phyloP scores from a whole-genome alignment of 345 rosid genomes.

The Barbarea vulgaris region DNA sequence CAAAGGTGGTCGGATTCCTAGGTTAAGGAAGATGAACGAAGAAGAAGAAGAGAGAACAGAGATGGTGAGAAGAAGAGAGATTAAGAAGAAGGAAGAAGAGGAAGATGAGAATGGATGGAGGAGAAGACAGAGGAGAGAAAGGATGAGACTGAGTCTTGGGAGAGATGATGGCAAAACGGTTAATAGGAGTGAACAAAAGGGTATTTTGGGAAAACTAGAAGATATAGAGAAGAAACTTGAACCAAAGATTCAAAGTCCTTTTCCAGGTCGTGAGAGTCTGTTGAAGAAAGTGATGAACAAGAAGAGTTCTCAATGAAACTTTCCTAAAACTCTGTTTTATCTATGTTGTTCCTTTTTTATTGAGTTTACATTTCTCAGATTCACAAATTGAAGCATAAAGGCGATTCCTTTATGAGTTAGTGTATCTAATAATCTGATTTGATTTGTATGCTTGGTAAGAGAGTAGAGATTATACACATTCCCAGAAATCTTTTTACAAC shows the following conservation, averaged over 20 bases:
- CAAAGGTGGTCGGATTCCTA: constrained; percentile 74
- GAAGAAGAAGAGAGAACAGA: neutral
- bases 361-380: neutral
- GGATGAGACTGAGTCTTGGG: constrained; percentile 38
- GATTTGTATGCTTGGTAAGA: too few relatives aligned
- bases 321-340: neutral
- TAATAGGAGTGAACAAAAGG: constrained; percentile 29
- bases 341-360: neutral
- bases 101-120: constrained; percentile 33
- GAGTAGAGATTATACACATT: too few relatives aligned
- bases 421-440: neutral
- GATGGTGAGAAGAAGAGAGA: constrained; percentile 25
- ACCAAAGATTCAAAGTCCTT: constrained; percentile 48
- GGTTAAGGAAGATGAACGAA: constrained; percentile 31
- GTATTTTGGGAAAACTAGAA: constrained; percentile 37
- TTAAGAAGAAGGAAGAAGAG: constrained; percentile 28
- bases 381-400: neutral
- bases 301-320: constrained; percentile 22
- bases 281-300: constrained; percentile 52
- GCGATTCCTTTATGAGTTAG: neutral
- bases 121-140: constrained; percentile 44
- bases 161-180: constrained; percentile 38
- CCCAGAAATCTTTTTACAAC: neutral
- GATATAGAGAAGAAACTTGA: constrained; percentile 29
- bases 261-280: constrained; percentile 71